These are phyloP conservation scores for Pichia sp. DNA, from an alignment of 1,139 yeast genomes.

Conservation along the genomic window DNA sequence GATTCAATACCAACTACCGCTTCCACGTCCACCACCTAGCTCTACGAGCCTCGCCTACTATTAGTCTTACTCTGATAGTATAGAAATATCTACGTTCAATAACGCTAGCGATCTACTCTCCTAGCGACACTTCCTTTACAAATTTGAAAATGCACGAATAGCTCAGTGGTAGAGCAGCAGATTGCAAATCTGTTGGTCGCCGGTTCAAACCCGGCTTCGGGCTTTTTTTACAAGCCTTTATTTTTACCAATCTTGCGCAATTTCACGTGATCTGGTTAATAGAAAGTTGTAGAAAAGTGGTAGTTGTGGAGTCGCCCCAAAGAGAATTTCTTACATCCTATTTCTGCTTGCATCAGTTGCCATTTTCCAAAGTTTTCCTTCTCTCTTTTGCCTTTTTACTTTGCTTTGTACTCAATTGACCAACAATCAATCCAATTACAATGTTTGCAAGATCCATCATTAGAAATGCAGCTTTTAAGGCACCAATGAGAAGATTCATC, in stretches of 20 bases:
- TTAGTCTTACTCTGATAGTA: too few relatives aligned
- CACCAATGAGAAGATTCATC: slow-evolving; percentile 33
- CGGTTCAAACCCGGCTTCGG: slow-evolving; percentile 80
- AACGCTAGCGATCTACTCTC: too few relatives aligned
- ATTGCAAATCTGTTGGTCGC: slow-evolving; percentile 89
- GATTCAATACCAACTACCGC: too few relatives aligned
- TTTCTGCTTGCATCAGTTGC: not conserved
- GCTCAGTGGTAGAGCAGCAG: slow-evolving; percentile 94
- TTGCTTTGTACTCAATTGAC: not conserved
- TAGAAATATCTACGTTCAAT: too few relatives aligned
- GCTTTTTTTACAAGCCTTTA: slow-evolving; percentile 33
- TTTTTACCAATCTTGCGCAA: not conserved
- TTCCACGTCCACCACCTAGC: too few relatives aligned
- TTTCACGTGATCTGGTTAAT: too few relatives aligned
- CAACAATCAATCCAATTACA: not conserved
- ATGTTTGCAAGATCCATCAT: slow-evolving; percentile 28
- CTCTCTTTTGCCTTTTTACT: not conserved
- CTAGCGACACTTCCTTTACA: too few relatives aligned
- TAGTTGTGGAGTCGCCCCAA: too few relatives aligned
- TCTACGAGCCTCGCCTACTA: too few relatives aligned
- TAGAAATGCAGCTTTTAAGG: slow-evolving; percentile 19
- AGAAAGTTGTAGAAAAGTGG: too few relatives aligned
- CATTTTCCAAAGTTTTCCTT: not conserved
- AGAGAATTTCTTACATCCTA: too few relatives aligned
- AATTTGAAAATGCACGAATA: slow-evolving; percentile 30